Percentiles rank a stretch among this genome's conserved stretches.
Conservation (phyloP, 2,329 filamentous ascomycete species). For the Colletotrichum sojae region DNA sequence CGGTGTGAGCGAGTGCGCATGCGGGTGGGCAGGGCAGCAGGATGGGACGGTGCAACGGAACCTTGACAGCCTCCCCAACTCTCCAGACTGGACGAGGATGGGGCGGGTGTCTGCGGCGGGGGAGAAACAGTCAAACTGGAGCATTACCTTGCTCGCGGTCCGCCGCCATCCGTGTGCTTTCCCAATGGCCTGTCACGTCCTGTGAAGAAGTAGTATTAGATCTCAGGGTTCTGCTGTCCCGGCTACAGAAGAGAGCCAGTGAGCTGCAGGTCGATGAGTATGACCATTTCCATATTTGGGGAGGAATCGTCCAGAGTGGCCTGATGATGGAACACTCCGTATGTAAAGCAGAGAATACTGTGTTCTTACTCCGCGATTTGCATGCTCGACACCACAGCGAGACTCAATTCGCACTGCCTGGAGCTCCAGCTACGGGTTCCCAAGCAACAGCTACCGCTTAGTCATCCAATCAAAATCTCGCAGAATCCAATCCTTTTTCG, state of each 20-base stretch:
- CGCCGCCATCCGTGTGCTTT: slow-evolving; percentile 1
- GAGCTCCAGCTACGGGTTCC: slow-evolving; percentile 33
- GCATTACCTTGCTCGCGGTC: background rate
- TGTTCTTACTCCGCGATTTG: background rate
- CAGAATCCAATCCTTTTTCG: slow-evolving; percentile 43
- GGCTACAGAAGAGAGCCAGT: slow-evolving; percentile 16
- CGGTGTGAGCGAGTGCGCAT: background rate
- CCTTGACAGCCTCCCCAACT: slow-evolving; percentile 15
- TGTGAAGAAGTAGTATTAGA: slow-evolving; percentile 24
- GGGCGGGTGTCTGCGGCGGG: slow-evolving; percentile 7
- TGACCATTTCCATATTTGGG: slow-evolving; percentile 32
- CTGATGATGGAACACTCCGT: slow-evolving; percentile 27
- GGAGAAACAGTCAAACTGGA: background rate
- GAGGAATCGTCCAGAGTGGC: slow-evolving; percentile 32
- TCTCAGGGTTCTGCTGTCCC: slow-evolving; percentile 20
- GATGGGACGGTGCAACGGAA: slow-evolving; percentile 26
- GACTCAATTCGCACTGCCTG: slow-evolving; percentile 41
- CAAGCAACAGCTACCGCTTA: slow-evolving; percentile 39
- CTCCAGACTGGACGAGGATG: slow-evolving; percentile 4
- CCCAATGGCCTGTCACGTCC: slow-evolving; percentile 17
- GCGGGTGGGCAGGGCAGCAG: slow-evolving; percentile 18
- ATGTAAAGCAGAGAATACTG: background rate
- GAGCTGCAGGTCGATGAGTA: slow-evolving; percentile 29
- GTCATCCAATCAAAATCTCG: slow-evolving; percentile 44
- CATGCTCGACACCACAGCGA: rapidly evolving